These are phyloP conservation scores for Peniophora sp. DNA, from an alignment of 1,284 basidiomycete species.

Conservation along the genomic window DNA sequence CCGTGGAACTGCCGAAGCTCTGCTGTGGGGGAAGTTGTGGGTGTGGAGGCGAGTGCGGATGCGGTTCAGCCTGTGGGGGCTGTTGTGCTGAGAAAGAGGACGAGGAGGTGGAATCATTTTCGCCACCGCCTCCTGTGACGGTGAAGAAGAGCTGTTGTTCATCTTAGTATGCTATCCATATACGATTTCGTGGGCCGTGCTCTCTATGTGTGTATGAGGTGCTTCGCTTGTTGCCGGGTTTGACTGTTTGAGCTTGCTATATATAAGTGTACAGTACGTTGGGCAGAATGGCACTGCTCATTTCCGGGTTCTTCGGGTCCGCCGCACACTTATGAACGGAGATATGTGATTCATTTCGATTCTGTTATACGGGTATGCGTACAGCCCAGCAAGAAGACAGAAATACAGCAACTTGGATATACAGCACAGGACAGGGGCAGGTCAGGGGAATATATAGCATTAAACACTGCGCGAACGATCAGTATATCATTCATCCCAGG, in stretches of 20 bases:
- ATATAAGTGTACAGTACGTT: too few relatives aligned
- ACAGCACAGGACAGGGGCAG: conserved; percentile 16
- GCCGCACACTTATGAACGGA: too few relatives aligned
- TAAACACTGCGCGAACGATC: not conserved
- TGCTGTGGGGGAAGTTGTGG: conserved; percentile 44
- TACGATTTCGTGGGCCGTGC: too few relatives aligned
- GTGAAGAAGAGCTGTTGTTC: not conserved
- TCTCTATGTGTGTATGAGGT: too few relatives aligned
- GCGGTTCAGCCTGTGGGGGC: conserved; percentile 39
- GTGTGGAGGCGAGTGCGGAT: conserved; percentile 33
- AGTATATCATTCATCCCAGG: conserved; percentile 7
- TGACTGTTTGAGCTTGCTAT: too few relatives aligned
- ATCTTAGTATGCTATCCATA: too few relatives aligned
- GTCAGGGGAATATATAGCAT: conserved; percentile 17
- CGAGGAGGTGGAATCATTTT: conserved; percentile 1
- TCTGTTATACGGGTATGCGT: not conserved
- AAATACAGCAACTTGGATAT: not conserved
- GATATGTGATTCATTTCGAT: too few relatives aligned
- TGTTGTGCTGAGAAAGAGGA: conserved; percentile 28
- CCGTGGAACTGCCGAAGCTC: conserved; percentile 46
- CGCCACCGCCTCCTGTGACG: not conserved
- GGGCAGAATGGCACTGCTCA: too few relatives aligned
- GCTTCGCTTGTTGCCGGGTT: too few relatives aligned
- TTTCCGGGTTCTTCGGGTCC: too few relatives aligned
- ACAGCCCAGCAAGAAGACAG: not conserved